These are phyloP conservation scores for Eucommia ulmoides DNA, from an alignment of 257 asterid species.

Conservation along the genomic window DNA sequence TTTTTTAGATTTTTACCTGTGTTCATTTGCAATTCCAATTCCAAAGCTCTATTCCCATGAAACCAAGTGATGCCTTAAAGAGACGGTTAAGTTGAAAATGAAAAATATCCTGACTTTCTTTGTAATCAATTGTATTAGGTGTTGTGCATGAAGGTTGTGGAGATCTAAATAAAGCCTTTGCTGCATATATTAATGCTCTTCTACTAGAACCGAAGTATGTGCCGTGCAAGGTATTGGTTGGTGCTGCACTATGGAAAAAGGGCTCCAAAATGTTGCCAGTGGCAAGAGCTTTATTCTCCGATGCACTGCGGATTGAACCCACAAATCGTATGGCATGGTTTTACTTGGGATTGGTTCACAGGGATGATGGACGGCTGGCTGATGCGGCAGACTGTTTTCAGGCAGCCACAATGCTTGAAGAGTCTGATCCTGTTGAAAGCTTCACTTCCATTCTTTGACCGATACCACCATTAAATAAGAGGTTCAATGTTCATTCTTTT, in stretches of 20 bases:
- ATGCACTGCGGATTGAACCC: conserved; percentile 70
- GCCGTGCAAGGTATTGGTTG: conserved; percentile 69
- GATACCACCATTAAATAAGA: neutral
- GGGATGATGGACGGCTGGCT: conserved; percentile 50
- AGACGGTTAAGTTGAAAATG: neutral
- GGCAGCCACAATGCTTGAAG: conserved; percentile 59
- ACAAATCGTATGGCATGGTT: conserved; percentile 72
- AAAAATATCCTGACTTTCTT: neutral
- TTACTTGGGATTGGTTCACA: conserved; percentile 45
- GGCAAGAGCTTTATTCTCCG: conserved; percentile 69
- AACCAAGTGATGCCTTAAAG: neutral
- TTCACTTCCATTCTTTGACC: conserved; percentile 51
- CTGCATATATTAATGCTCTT: conserved; percentile 45
- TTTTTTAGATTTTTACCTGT: neutral
- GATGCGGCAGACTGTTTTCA: conserved; percentile 82
- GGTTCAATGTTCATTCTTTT: conserved; percentile 37
- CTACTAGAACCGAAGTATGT: conserved; percentile 67
- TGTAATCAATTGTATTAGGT: conserved; percentile 26
- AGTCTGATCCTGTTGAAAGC: conserved; percentile 66
- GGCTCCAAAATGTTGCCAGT: conserved; percentile 31
- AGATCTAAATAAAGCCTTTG: conserved; percentile 35
- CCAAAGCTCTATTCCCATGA: neutral
- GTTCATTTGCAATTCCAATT: neutral
- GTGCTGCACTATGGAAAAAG: conserved; percentile 43
- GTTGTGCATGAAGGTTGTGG: conserved; percentile 69